Conservation (phyloP, 805 yeast genomes). For the Diddensiella transvaalensis region DNA sequence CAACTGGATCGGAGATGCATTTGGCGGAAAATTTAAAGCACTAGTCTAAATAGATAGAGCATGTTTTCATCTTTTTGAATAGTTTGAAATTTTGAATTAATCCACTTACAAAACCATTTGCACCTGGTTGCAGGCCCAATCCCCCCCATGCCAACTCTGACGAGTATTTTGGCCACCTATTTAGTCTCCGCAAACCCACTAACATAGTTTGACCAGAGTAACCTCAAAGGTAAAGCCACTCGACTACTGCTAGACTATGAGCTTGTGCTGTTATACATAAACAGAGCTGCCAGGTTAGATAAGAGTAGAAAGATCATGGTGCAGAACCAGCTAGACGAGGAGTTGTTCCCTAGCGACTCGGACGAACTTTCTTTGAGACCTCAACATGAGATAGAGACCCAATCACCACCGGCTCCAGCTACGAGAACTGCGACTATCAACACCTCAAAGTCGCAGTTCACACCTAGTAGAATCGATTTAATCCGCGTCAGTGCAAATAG, state of each 20-base stretch:
- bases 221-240: no score
- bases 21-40: constrained; percentile 23
- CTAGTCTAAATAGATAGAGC: constrained; percentile 1
- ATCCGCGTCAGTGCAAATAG: constrained; percentile 15
- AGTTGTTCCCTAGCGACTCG: constrained; percentile 1
- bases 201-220: no score
- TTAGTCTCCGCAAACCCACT: no score
- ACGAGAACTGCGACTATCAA: background rate
- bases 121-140: no score
- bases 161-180: no score
- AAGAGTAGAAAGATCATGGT: background rate
- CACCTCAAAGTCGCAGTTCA: constrained; percentile 12
- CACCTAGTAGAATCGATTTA: constrained; percentile 11
- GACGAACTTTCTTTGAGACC: background rate
- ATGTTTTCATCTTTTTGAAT: background rate
- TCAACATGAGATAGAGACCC: background rate
- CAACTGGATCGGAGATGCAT: constrained; percentile 55
- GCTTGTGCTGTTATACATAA: no score
- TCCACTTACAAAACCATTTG: no score
- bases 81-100: background rate
- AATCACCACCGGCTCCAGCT: background rate
- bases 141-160: no score
- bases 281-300: no score
- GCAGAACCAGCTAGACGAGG: constrained; percentile 5
- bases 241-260: no score